These are phyloP conservation scores for Tremellales sp. DNA, from an alignment of 1,284 basidiomycete species.

Conservation along the genomic window DNA sequence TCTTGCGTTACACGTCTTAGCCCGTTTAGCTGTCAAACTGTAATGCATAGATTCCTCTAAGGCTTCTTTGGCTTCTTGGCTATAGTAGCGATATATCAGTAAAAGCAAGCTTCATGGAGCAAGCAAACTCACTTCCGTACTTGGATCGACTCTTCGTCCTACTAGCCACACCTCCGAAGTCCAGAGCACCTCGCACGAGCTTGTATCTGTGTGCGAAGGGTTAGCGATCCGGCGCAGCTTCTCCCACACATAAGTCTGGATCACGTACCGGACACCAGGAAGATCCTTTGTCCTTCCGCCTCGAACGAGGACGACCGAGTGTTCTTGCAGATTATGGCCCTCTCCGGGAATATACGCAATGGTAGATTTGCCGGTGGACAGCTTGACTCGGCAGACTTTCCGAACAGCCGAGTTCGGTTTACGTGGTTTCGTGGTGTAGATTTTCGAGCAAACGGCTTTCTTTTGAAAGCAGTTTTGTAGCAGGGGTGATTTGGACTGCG, in stretches of 20 bases:
- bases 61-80: conserved; percentile 74
- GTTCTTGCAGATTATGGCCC: conserved; percentile 97
- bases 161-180: conserved; percentile 86
- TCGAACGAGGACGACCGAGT: conserved; percentile 88
- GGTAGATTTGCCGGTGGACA: conserved; percentile 82
- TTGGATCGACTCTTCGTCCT: conserved; percentile 78
- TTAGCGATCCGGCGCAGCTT: not conserved
- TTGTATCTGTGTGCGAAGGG: conserved; percentile 68
- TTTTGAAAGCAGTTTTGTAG: conserved; percentile 74
- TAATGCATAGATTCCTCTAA: conserved; percentile 18
- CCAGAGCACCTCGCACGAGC: conserved; percentile 85
- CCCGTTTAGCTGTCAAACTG: too few relatives aligned
- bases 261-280: conserved; percentile 83
- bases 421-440: conserved; percentile 85
- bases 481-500: conserved; percentile 66
- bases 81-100: conserved; percentile 32
- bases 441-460: conserved; percentile 82
- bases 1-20: too few relatives aligned
- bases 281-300: conserved; percentile 97
- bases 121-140: conserved; percentile 75
- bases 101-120: not conserved
- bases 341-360: conserved; percentile 97
- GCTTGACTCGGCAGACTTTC: conserved; percentile 91
- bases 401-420: conserved; percentile 99
- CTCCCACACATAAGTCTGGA: not conserved